Conservation (phyloP, 495 filamentous ascomycete species). For the Neurospora sublineolata region DNA sequence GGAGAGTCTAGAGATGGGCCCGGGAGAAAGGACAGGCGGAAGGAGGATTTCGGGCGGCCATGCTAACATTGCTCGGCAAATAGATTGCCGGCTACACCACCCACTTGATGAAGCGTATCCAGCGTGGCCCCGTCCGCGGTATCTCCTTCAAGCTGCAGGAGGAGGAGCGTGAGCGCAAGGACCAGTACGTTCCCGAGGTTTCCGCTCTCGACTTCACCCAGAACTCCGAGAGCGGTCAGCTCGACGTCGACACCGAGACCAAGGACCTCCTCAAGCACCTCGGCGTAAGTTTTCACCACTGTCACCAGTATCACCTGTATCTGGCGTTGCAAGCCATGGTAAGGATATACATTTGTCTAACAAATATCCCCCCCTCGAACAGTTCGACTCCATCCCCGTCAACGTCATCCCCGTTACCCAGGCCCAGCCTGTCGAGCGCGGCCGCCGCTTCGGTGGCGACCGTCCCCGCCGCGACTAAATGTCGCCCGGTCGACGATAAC, state of each 20-base stretch:
- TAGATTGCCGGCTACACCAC: constrained; percentile 98
- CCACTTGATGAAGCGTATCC: constrained; percentile 95
- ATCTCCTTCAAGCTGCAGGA: constrained; percentile 99
- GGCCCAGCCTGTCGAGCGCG: constrained; percentile 73
- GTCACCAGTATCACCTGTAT: not conserved
- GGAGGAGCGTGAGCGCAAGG: constrained; percentile 99
- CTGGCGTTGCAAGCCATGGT: not conserved
- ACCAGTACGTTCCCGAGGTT: constrained; percentile 98
- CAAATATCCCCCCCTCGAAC: constrained; percentile 14
- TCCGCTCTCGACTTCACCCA: constrained; percentile 95
- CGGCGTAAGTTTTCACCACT: constrained; percentile 60
- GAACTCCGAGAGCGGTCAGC: constrained; percentile 75
- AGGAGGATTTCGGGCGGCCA: not conserved
- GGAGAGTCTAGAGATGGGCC: not conserved
- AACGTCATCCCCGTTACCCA: constrained; percentile 82
- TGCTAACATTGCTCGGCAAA: constrained; percentile 5
- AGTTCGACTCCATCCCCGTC: constrained; percentile 97
- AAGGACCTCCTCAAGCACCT: constrained; percentile 97
- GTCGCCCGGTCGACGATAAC: constrained; percentile 6
- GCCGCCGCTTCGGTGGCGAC: constrained; percentile 42
- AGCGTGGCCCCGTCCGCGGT: constrained; percentile 96
- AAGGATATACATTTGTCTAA: not conserved
- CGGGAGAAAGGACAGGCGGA: not conserved
- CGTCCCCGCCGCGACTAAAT: constrained; percentile 35
- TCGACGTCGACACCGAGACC: constrained; percentile 93